These are phyloP conservation scores for Mucor piriformis DNA, from an alignment of 371 early-diverging fungal species.

Conservation along the genomic window DNA sequence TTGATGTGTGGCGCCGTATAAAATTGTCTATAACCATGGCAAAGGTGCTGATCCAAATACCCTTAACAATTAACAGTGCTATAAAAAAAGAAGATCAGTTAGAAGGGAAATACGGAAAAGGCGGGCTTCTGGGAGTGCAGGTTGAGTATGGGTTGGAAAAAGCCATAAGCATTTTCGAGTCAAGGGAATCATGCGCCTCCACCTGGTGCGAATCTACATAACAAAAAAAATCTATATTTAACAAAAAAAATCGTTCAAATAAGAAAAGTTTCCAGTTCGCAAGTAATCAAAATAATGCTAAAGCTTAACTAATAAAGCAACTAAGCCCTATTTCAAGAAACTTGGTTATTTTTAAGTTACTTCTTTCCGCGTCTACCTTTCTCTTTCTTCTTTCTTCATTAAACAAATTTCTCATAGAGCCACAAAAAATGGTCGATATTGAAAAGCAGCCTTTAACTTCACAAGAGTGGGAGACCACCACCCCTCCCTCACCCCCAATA, in stretches of 20 bases:
- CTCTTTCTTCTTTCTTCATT: not conserved
- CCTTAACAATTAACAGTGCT: conserved; percentile 54
- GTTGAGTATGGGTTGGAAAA: conserved; percentile 5
- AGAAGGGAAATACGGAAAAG: not conserved
- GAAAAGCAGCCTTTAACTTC: conserved; percentile 18
- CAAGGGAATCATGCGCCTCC: not conserved
- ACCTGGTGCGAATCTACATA: not conserved
- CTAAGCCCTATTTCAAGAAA: conserved; percentile 9
- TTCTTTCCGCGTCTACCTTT: not conserved
- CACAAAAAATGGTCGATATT: conserved; percentile 1
- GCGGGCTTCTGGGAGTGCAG: not conserved
- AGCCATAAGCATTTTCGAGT: conserved; percentile 2
- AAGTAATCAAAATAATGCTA: not conserved
- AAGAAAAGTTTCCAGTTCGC: not conserved
- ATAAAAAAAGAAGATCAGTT: conserved; percentile 1
- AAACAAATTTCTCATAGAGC: not conserved
- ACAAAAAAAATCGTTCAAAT: not conserved
- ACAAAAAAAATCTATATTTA: not conserved
- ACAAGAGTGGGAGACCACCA: not conserved
- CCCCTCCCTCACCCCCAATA: not conserved
- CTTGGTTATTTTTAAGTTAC: not conserved
- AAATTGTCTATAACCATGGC: conserved; percentile 56
- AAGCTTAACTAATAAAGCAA: not conserved
- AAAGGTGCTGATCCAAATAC: conserved; percentile 55
- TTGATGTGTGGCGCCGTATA: conserved; percentile 63